Percentiles rank a stretch among this genome's conserved stretches.
Evolutionary conservation across 192 early-diverging fungal species (phyloP).

Genomic region (Podochytrium sp.): DNA sequence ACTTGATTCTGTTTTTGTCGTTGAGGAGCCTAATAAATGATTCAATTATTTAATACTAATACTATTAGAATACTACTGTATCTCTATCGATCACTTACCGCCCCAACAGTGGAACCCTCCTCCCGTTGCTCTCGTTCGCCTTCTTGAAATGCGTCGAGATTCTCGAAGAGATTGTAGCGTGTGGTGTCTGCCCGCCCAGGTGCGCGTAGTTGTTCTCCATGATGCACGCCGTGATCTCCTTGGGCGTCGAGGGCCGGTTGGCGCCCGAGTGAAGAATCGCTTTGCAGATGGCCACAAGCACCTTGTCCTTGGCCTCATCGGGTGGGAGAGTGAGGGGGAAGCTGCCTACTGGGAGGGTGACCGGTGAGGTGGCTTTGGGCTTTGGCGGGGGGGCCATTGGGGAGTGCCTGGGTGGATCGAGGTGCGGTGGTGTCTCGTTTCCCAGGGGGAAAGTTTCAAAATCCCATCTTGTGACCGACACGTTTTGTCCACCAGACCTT

Average conservation of each 20-base stretch:
- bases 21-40: background rate
- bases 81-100: background rate
- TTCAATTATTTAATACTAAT: no score
- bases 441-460: no score
- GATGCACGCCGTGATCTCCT: constrained; percentile 24
- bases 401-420: no score
- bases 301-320: constrained; percentile 19
- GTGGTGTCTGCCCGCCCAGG: constrained; percentile 33
- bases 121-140: constrained; percentile 16
- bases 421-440: background rate
- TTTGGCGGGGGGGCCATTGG: background rate
- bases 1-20: constrained; percentile 28
- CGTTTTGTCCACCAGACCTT: no score
- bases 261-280: constrained; percentile 26
- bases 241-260: constrained; percentile 25
- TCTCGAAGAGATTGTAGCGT: constrained; percentile 34
- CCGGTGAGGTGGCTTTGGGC: background rate
- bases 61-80: no score
- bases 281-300: constrained; percentile 22
- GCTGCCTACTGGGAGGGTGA: constrained; percentile 10
- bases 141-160: constrained; percentile 36
- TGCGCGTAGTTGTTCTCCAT: constrained; percentile 27
- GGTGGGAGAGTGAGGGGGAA: background rate
- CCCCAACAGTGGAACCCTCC: constrained; percentile 10
- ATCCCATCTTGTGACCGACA: no score